These are phyloP conservation scores for Clavispora santaluciae DNA, from an alignment of 805 yeast species.

Conservation along the genomic window DNA sequence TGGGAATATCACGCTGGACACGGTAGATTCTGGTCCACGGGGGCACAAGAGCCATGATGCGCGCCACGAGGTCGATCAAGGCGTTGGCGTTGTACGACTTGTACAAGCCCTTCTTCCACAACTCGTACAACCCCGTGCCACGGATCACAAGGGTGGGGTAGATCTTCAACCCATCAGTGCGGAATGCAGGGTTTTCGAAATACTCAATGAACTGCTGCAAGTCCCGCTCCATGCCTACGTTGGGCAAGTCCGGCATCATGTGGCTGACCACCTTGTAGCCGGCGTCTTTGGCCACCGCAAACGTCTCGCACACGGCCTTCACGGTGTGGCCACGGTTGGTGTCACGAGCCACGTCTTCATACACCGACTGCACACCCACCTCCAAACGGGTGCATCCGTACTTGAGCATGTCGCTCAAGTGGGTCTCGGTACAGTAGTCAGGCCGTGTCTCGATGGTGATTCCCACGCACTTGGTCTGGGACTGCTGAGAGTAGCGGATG, in stretches of 20 bases:
- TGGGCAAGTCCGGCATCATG: constrained; percentile 99
- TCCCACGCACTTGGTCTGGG: constrained; percentile 95
- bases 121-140: constrained; percentile 94
- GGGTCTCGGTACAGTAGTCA: constrained; percentile 95
- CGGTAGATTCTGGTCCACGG: constrained; percentile 99
- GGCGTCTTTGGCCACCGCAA: constrained; percentile 94
- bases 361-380: constrained; percentile 94
- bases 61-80: constrained; percentile 88
- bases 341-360: constrained; percentile 97
- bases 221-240: constrained; percentile 98
- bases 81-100: constrained; percentile 94
- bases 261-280: constrained; percentile 97
- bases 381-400: constrained; percentile 97
- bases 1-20: constrained; percentile 97
- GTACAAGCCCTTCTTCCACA: constrained; percentile 95
- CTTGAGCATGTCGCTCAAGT: constrained; percentile 88
- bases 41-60: constrained; percentile 93
- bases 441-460: constrained; percentile 98
- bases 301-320: constrained; percentile 91
- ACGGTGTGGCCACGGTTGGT: constrained; percentile 98
- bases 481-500: constrained; percentile 83
- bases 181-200: constrained; percentile 92
- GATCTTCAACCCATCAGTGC: constrained; percentile 94
- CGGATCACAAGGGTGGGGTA: constrained; percentile 96
- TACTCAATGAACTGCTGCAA: constrained; percentile 93